Evolutionary conservation across 2,329 filamentous ascomycete genomes (phyloP), one percentile per base, ranked within the genome.

Genomic region (Escovopsis sp.): DNA sequence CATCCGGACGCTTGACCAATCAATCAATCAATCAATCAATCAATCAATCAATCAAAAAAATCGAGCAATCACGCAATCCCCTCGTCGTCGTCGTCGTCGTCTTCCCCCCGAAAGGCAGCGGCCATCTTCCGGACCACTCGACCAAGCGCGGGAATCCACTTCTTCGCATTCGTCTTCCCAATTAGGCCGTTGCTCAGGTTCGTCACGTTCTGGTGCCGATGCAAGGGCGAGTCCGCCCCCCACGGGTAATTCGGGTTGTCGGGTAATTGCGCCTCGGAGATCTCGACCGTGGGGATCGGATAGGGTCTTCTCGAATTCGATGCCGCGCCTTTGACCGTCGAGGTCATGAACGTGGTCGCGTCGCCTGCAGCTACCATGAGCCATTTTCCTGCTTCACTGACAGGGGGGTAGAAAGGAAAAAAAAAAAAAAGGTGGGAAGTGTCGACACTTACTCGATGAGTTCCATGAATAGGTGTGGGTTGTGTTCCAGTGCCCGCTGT

Each of bases 221-320:
- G 59, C 32, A 58, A 44, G 1, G 59, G 59, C 33, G 55, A 60
- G 46, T 56, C 52, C 28, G 55, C 58, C 10, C 59, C 61, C 61
- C 61, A 63, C 2, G 61, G 60, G 26, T 53, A 62, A 44, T 60
- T 57, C 12, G 56, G 52, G 28, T 59, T 56, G 2, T 51, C 48
- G 6, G 59, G 55, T 30, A 60, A 43, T 8, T 45, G 37, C 32
- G 49, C 46, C 18, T 48, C 45, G 12, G 47, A 19, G n/a, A 35
- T 28, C 2, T 44, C 43, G 34, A 41, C 48, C 2, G 51, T 53
- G 33, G 53, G 50, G 12, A 44, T 42, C 26, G 54, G 50, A 46
- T 45, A 41, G 32, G 15, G 41, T 6, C 33, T 43, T 12, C 23
- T 44, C 11, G 33, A 43, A 23, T 40, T 42, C 11, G 28, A 43